Percentiles rank a stretch among this genome's conserved stretches.
These are phyloP conservation scores for Plasmodium gonderi DNA, from an alignment of 169 alveolate species.

Conservation along the genomic window DNA sequence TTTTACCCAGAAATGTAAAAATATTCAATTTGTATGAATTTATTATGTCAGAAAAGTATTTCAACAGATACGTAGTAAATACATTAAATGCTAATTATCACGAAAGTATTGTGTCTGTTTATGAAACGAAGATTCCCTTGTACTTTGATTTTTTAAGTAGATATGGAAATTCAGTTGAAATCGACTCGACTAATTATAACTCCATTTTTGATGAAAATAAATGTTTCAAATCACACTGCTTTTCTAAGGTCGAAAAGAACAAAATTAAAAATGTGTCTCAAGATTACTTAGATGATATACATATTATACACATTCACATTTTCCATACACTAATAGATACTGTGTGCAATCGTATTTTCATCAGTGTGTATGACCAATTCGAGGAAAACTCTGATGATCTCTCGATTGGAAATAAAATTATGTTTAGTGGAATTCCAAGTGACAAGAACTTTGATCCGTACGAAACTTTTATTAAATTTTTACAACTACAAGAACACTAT, in stretches of 20 bases:
- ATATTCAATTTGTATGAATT: conserved; percentile 76
- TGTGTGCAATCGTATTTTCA: conserved; percentile 51
- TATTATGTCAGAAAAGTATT: conserved; percentile 76
- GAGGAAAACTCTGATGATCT: conserved; percentile 27
- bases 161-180: conserved; percentile 72
- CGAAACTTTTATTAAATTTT: conserved; percentile 14
- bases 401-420: conserved; percentile 20
- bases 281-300: conserved; percentile 57
- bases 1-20: conserved; percentile 76
- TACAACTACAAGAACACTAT: background rate
- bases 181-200: conserved; percentile 47
- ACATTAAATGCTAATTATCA: conserved; percentile 78
- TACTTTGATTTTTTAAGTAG: conserved; percentile 68
- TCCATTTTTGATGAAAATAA: conserved; percentile 63
- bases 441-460: conserved; percentile 44
- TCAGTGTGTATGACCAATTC: conserved; percentile 41
- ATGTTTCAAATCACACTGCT: conserved; percentile 59
- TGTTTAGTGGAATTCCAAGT: conserved; percentile 45
- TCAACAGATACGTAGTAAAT: conserved; percentile 74
- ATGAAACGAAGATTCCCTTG: conserved; percentile 61
- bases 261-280: conserved; percentile 18
- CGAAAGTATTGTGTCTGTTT: conserved; percentile 66
- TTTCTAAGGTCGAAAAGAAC: conserved; percentile 41
- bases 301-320: conserved; percentile 37
- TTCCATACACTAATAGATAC: conserved; percentile 49